phyloP scores from a whole-genome alignment of 257 asterid genomes.

The Solanum dulcamara region DNA sequence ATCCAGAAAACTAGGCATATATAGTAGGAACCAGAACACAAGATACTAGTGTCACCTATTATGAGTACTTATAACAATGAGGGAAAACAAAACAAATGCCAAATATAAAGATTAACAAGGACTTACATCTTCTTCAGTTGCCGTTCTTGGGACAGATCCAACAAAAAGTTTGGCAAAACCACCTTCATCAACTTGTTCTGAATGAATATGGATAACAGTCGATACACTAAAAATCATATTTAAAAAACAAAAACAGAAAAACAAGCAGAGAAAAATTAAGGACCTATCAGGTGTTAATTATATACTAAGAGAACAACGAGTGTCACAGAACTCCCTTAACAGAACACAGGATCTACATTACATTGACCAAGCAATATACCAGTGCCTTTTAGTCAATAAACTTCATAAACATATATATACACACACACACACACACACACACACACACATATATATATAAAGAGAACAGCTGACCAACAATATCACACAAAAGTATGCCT shows the following conservation, averaged over 20 bases:
- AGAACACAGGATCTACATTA: neutral
- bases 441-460: neutral
- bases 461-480: neutral
- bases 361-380: neutral
- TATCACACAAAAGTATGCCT: neutral
- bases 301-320: neutral
- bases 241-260: neutral
- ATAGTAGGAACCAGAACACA: neutral
- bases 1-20: neutral
- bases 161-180: slow-evolving; percentile 76
- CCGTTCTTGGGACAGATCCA: slow-evolving; percentile 89
- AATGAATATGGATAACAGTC: neutral
- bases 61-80: neutral
- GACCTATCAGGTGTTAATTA: neutral
- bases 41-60: neutral
- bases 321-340: neutral
- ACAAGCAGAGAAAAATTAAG: neutral
- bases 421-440: too few species aligned
- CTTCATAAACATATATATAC: neutral
- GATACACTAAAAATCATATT: neutral
- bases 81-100: neutral
- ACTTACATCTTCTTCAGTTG: slow-evolving; percentile 83
- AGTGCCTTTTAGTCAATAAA: neutral
- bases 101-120: neutral
- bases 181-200: slow-evolving; percentile 53